phyloP scores from a whole-genome alignment of 352 stramenopile species.

The Pythium rishiriense region DNA sequence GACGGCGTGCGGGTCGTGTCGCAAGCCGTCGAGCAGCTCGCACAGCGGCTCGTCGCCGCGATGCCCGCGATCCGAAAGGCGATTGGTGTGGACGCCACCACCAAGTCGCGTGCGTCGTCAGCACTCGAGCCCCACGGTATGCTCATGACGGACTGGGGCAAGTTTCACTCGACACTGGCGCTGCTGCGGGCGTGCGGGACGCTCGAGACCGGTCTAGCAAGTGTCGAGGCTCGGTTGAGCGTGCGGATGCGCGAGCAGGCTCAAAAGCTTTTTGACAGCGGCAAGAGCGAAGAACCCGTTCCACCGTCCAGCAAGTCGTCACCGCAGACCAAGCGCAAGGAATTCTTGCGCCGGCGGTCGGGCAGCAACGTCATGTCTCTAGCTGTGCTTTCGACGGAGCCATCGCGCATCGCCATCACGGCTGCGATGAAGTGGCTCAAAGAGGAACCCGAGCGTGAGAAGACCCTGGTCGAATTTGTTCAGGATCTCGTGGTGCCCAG shows the following conservation, averaged over 20 bases:
- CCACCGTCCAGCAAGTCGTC: constrained; percentile 23
- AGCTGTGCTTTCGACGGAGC: constrained; percentile 33
- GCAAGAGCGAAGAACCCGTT: neutral
- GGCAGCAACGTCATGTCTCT: constrained; percentile 23
- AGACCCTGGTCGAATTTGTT: constrained; percentile 53
- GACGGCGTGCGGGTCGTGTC: constrained; percentile 49
- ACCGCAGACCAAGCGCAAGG: constrained; percentile 20
- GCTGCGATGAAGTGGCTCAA: constrained; percentile 55
- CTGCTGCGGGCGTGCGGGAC: constrained; percentile 59
- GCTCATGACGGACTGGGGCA: constrained; percentile 52
- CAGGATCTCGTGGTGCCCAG: constrained; percentile 34
- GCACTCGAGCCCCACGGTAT: neutral
- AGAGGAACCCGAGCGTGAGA: constrained; percentile 41
- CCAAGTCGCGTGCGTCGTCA: neutral
- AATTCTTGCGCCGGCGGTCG: constrained; percentile 15
- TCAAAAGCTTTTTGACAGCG: constrained; percentile 20
- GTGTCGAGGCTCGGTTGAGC: constrained; percentile 44
- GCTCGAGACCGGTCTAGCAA: constrained; percentile 51
- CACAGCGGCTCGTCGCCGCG: constrained; percentile 34
- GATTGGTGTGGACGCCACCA: constrained; percentile 33
- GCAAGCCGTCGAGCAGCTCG: constrained; percentile 38
- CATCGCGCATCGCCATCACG: constrained; percentile 37
- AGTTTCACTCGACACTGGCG: constrained; percentile 69
- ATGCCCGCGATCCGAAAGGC: constrained; percentile 50
- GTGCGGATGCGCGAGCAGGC: constrained; percentile 65